Evolutionary conservation across 371 early-diverging fungal genomes (phyloP).

Genomic region (Rhizopus microsporus): DNA sequence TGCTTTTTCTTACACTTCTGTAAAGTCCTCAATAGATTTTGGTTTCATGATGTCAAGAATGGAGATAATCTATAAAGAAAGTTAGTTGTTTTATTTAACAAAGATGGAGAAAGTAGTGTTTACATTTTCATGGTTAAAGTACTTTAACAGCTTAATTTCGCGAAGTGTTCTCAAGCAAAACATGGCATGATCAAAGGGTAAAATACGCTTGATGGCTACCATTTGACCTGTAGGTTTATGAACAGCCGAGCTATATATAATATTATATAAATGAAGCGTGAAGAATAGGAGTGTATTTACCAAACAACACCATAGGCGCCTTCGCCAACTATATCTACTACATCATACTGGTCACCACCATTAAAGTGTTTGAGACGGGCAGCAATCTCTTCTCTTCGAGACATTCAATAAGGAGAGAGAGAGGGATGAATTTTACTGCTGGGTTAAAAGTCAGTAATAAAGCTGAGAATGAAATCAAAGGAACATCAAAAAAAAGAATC

Average conservation of each 20-base stretch:
- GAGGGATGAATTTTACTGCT: background rate
- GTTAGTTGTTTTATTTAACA: background rate
- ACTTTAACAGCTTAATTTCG: constrained; percentile 87
- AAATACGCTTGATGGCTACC: constrained; percentile 93
- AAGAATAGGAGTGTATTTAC: constrained; percentile 27
- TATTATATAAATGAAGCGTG: background rate
- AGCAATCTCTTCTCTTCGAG: constrained; percentile 40
- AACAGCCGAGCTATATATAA: constrained; percentile 67
- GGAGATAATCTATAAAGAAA: constrained; percentile 73
- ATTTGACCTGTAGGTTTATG: constrained; percentile 85
- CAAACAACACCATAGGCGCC: constrained; percentile 72
- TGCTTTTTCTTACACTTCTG: constrained; percentile 73
- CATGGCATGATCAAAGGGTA: constrained; percentile 87
- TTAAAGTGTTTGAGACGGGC: constrained; percentile 58
- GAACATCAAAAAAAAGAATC: background rate
- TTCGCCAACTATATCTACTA: constrained; percentile 62
- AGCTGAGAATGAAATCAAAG: constrained; percentile 3
- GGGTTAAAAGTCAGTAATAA: background rate
- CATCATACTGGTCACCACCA: constrained; percentile 62
- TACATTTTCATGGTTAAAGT: constrained; percentile 87
- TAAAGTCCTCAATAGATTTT: constrained; percentile 72
- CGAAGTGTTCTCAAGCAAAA: constrained; percentile 84
- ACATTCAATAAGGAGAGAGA: constrained; percentile 6
- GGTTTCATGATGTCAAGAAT: constrained; percentile 89
- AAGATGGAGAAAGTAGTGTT: constrained; percentile 8